A percentile compares a stretch with the other conserved stretches of the same genome.
phyloP scores from a whole-genome alignment of 352 stramenopile species.

The Phytophthora foliorum region DNA sequence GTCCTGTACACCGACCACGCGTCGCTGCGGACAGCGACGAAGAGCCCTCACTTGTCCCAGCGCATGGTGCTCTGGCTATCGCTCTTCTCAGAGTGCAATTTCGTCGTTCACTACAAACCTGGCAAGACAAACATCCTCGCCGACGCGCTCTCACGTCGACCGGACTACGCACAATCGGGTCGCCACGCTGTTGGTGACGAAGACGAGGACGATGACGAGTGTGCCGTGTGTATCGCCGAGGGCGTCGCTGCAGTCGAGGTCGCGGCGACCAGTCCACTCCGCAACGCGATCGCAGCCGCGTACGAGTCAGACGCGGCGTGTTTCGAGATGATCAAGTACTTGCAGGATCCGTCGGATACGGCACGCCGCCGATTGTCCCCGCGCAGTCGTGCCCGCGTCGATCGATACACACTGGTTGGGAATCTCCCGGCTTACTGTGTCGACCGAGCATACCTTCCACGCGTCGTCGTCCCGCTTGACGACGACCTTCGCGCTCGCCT shows the following conservation, averaged over 20 bases:
- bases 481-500: constrained; percentile 5
- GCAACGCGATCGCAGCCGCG: background rate
- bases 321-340: background rate
- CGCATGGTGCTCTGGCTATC: too few species aligned
- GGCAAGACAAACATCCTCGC: too few species aligned
- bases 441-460: background rate
- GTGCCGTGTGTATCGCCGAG: background rate
- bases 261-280: background rate
- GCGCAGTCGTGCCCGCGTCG: background rate
- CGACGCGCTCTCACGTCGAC: too few species aligned
- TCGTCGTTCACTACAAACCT: too few species aligned
- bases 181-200: too few species aligned
- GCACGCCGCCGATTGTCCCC: background rate
- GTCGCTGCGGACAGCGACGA: too few species aligned
- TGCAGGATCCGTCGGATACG: background rate
- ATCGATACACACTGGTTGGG: background rate
- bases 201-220: too few species aligned
- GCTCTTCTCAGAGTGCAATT: too few species aligned
- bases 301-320: background rate
- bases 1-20: constrained; percentile 14
- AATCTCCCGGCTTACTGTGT: background rate
- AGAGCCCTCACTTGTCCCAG: too few species aligned
- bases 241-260: background rate
- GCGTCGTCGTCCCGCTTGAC: background rate
- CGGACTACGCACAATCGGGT: too few species aligned